Evolutionary conservation across 495 filamentous ascomycete genomes (phyloP).

Genomic region (Platismatia glauca): DNA sequence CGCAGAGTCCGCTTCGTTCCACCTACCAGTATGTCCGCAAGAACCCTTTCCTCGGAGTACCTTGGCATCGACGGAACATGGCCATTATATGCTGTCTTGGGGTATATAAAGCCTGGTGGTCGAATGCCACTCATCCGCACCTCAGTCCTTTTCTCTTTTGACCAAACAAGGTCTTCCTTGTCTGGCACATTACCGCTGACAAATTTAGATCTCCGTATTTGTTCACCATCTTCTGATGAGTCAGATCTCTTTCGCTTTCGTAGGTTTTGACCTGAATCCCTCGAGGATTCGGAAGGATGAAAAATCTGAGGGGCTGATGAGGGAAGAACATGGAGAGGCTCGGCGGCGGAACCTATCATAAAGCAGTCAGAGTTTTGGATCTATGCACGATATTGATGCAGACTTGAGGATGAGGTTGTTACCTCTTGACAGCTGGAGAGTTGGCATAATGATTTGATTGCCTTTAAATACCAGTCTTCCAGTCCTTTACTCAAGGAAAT

Average conservation of each 20-base stretch:
- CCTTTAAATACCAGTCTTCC: background rate
- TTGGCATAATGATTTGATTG: background rate
- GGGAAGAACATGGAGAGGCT: background rate
- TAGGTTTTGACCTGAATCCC: background rate
- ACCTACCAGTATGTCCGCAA: conserved; percentile 27
- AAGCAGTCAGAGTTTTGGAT: background rate
- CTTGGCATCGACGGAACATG: conserved; percentile 23
- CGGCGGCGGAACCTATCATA: conserved; percentile 1
- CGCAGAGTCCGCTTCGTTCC: background rate
- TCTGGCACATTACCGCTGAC: background rate
- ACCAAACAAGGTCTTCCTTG: background rate
- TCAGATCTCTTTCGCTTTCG: conserved; percentile 5
- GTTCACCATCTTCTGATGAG: background rate
- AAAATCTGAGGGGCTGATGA: background rate
- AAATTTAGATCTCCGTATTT: background rate
- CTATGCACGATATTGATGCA: background rate
- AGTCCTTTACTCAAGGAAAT: background rate
- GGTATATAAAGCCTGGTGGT: conserved; percentile 25
- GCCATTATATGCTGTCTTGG: conserved; percentile 32
- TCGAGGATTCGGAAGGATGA: background rate
- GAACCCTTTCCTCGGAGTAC: conserved; percentile 24
- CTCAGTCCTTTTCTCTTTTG: background rate
- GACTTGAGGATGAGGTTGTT: background rate
- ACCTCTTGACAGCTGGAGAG: background rate
- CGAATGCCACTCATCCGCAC: background rate